phyloP scores from a whole-genome alignment of 768 basidiomycete genomes.

The Neoboletus brunneissimus region DNA sequence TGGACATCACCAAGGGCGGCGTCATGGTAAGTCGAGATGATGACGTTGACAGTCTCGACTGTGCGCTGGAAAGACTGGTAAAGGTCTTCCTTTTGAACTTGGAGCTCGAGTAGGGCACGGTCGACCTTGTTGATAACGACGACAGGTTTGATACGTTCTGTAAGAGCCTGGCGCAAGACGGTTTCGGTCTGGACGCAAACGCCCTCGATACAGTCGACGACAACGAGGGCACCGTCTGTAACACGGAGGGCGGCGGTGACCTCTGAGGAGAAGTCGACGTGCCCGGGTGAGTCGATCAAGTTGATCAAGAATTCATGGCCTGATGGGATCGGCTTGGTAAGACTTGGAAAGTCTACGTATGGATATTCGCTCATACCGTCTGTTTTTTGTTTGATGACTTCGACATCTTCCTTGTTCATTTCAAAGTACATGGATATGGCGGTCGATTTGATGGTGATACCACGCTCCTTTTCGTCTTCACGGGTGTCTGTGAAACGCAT shows the following conservation, averaged over 20 bases:
- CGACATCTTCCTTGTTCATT: slow-evolving; percentile 84
- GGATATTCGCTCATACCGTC: slow-evolving; percentile 51
- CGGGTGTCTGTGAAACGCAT: slow-evolving; percentile 97
- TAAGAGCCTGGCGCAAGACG: slow-evolving; percentile 93
- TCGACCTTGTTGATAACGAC: slow-evolving; percentile 99
- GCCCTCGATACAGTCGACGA: slow-evolving; percentile 99
- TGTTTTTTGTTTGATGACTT: slow-evolving; percentile 90
- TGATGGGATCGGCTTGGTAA: slow-evolving; percentile 24
- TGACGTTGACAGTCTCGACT: slow-evolving; percentile 97
- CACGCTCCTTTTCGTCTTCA: slow-evolving; percentile 98
- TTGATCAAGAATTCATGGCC: slow-evolving; percentile 99
- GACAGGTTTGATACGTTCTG: slow-evolving; percentile 99
- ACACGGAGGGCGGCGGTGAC: slow-evolving; percentile 99
- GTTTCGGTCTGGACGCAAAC: slow-evolving; percentile 99
- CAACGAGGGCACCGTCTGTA: slow-evolving; percentile 98
- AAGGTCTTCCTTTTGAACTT: slow-evolving; percentile 94
- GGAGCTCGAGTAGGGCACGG: slow-evolving; percentile 97
- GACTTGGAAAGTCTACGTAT: background rate
- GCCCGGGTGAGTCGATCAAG: slow-evolving; percentile 98
- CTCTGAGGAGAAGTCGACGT: slow-evolving; percentile 99
- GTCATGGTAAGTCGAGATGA: slow-evolving; percentile 97
- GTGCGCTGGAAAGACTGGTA: slow-evolving; percentile 98
- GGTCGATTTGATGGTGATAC: slow-evolving; percentile 99
- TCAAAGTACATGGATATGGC: slow-evolving; percentile 99
- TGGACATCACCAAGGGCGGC: slow-evolving; percentile 94